Base-by-base conservation (phyloP, 305 asterid species). In the Rubia balearica region DNA sequence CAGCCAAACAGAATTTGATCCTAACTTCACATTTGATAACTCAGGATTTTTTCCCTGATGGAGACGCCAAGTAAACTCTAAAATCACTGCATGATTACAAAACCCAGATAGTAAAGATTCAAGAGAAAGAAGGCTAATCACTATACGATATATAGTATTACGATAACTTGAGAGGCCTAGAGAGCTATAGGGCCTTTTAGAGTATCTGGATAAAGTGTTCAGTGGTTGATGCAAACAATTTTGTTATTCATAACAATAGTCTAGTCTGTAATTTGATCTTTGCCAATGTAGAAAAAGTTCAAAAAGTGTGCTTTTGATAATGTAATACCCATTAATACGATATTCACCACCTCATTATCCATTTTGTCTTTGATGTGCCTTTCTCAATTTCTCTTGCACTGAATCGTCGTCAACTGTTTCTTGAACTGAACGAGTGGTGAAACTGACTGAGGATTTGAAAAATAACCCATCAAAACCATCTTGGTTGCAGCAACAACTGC, bases 11-110 rank as follows among this genome's bases (percentile, higher is more conserved):
- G 87, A 69, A 22, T 79, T 65, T 61, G 91, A 76, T 48, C 66
- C 88, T 4, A 74, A 65, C 68, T 86, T 81, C 61, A 71, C 74
- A 17, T 88, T 82, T 49, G 85, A 72, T 51, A 43, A 80, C 53
- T 53, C 65, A 8, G 73, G 81, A 19, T 79, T 78, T 75, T 82
- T 76, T 65, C 79, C 82, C 36, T 85, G 74, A 65, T 69, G 38
- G 16, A 40, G 57, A 49, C 27, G 3, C 3, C 33, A 30, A 30
- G 33, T 30, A 30, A 30, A 30, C 33, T 30, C 33, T 30, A 30
- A 30, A 30, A 30, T 30, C 40, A 60, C 12, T 49, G 27, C 38
- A 49, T 51, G 67, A 67, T 13, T 19, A 5, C 10, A 22, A 10
- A 51, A 11, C 63, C 63, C 64, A 38, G 24, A 12, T 48, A 63